Evolutionary conservation across 202 grass and related monocot species (phyloP), one percentile per base, ranked within the genome.

Genomic region (Panicum virgatum): DNA sequence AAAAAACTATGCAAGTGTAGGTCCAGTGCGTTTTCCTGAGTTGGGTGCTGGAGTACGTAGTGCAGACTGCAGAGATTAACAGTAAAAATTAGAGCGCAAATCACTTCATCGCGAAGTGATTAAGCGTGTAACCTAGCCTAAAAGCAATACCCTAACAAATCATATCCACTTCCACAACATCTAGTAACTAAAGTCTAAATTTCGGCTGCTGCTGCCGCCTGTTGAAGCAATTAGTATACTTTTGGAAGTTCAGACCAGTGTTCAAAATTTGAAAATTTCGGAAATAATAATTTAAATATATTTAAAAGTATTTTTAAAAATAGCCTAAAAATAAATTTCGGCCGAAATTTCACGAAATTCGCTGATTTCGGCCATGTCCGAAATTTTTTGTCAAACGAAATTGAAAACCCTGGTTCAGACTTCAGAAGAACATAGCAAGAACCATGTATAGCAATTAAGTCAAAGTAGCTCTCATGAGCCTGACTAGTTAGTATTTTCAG

Each of bases 401-500:
- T n/a, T n/a, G n/a, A n/a, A n/a, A n/a, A n/a, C n/a, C n/a, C n/a
- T n/a, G n/a, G n/a, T n/a, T n/a, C n/a, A n/a, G n/a, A n/a, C n/a
- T n/a, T n/a, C n/a, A n/a, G n/a, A n/a, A n/a, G n/a, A n/a, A n/a
- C n/a, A n/a, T n/a, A n/a, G 5, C 65, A 32, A 14, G 9, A 23
- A 5, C 7, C 9, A 18, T 45, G 29, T 2, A 46, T 42, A 45
- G 3, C 8, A 43, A n/a, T 62, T 36, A 26, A 22, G 45, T 3
- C 69, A 62, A 13, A 5, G 10, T 61, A 51, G 20, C n/a, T 68
- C 25, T 68, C 25, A 26, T 2, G 19, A 62, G 62, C 34, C 76
- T 84, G 36, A 62, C 32, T 76, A 81, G 70, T 27, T 44, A 71
- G 27, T 23, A 80, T 76, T 84, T 62, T 69, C 39, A 46, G 66